phyloP scores from a whole-genome alignment of 352 stramenopile genomes.

The Peronospora farinosa region DNA sequence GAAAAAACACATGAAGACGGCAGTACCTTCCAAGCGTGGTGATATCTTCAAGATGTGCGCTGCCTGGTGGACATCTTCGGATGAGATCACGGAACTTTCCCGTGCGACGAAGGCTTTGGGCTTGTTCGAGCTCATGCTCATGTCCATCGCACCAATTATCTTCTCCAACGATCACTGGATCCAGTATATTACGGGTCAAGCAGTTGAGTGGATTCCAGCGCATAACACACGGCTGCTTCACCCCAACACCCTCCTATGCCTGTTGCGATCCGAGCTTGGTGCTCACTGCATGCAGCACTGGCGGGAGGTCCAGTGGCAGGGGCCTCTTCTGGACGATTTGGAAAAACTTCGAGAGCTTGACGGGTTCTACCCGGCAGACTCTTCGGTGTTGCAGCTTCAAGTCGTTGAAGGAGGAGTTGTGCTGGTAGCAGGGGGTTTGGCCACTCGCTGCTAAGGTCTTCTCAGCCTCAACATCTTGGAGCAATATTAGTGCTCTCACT shows the following conservation, averaged over 20 bases:
- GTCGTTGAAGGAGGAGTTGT: background rate
- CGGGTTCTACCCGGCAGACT: background rate
- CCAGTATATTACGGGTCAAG: background rate
- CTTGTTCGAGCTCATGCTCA: constrained; percentile 1
- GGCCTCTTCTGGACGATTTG: background rate
- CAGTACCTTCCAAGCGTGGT: too few relatives aligned
- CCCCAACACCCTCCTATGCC: background rate
- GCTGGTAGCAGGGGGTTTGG: background rate
- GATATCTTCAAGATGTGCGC: too few relatives aligned
- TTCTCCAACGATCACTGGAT: constrained; percentile 1
- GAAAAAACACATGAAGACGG: too few relatives aligned
- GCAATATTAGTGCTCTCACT: background rate
- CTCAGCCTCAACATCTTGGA: background rate
- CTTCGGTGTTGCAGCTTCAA: background rate
- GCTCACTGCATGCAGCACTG: background rate
- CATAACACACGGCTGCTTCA: background rate
- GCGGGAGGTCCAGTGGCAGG: background rate
- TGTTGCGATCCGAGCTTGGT: background rate
- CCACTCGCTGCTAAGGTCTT: background rate
- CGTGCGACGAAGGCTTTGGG: background rate
- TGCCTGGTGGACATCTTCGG: background rate
- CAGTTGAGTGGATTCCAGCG: background rate
- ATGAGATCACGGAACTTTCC: background rate
- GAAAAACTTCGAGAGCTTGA: background rate
- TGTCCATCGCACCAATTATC: background rate